Evolutionary conservation across 352 stramenopile species (phyloP), one percentile per base, ranked within the genome.

Genomic region (Thalassiosira ordinaria): DNA sequence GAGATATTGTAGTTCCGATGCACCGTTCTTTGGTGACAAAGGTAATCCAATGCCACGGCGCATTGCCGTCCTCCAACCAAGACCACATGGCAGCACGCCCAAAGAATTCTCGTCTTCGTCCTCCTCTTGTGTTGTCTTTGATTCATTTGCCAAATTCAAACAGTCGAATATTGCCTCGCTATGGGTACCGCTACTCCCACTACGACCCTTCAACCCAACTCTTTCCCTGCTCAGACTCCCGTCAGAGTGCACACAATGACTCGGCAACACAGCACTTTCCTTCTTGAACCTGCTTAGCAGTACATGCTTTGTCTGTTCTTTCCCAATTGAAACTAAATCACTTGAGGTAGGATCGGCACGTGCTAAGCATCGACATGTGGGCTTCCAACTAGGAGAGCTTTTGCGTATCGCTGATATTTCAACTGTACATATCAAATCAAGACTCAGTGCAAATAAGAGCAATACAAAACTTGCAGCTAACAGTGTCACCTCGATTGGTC

Each of bases 281-380:
- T 74, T 86, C 71, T 80, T 89, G 52, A 89, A 93, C 29, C 80
- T 82, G 41, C 78, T 73, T 13, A 89, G 52, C 29, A 94, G 61
- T 31, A 92, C 77, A 63, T 92, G 88, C 41, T 88, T 86, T 13
- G 83, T 90, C 71, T 95, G 90, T 60, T 93, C 90, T 66, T 86
- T 84, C n/a, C 87, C 82, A 33, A 93, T 56, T 27, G 79, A 71
- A 68, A 91, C 62, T 16, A 95, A 67, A 55, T 93, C 90, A 14
- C 73, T 59, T 1, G 88, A 89, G 13, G 78, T 84, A 14, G 90
- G 88, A 57, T 93, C 87, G 41, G 82, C 74, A 51, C 87, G 66
- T 65, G 90, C 74, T 37, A 95, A 74, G 46, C 87, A 93, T 65
- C 90, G 62, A 65, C 88, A 91, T 26, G 88, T 84, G 14, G 84